These are phyloP conservation scores for Leishmania gerbilli DNA, from an alignment of 208 protist genomes.

Conservation along the genomic window DNA sequence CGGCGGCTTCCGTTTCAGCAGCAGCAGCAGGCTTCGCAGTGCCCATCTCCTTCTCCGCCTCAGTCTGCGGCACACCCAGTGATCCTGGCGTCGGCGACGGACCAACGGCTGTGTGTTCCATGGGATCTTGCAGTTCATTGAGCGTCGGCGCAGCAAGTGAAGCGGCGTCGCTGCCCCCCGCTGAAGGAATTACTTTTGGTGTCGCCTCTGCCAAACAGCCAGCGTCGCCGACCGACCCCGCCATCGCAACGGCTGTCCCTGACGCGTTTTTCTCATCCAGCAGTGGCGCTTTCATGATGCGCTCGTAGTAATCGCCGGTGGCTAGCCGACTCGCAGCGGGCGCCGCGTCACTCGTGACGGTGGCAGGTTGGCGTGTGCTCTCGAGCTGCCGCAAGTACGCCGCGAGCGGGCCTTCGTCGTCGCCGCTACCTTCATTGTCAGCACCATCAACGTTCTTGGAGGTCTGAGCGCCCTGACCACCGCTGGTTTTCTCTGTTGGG, in stretches of 20 bases:
- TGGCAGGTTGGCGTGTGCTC: not conserved
- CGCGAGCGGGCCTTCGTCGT: constrained; percentile 45
- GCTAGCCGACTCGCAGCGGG: too few relatives aligned
- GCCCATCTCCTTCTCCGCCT: not conserved
- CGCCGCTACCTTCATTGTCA: constrained; percentile 8
- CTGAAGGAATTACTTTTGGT: not conserved
- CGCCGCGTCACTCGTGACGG: not conserved
- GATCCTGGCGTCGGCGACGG: not conserved
- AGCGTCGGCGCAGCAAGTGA: not conserved
- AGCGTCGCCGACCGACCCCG: not conserved
- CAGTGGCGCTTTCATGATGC: constrained; percentile 23
- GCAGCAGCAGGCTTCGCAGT: not conserved
- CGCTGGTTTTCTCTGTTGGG: not conserved
- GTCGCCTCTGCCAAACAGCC: not conserved
- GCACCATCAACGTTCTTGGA: not conserved
- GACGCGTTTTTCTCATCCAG: constrained; percentile 5
- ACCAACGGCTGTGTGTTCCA: not conserved
- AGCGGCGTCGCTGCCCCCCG: not conserved
- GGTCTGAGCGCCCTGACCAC: not conserved
- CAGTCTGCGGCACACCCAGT: not conserved
- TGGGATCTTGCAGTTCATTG: not conserved
- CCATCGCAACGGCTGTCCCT: not conserved
- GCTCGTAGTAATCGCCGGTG: constrained; percentile 30
- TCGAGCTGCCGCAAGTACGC: constrained; percentile 52
- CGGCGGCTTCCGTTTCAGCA: not conserved